Evolutionary conservation across 306 rosid genomes (phyloP).

Genomic region (Medicago truncatula): MtrunA17r5.0-ANR NC_053042.1:49649001-49649500

Average conservation of each 20-base stretch:
- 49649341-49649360: conserved; percentile 52
- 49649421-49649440: conserved; percentile 36
- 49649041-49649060: no score
- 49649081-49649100: no score
- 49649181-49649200: no score
- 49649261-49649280: conserved; percentile 50
- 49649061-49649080: no score
- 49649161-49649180: no score
- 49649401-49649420: neutral
- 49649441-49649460: conserved; percentile 29
- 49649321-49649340: conserved; percentile 51
- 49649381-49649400: conserved; percentile 13
- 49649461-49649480: conserved; percentile 30
- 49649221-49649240: conserved; percentile 12
- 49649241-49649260: conserved; percentile 49
- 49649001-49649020: no score
- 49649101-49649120: no score
- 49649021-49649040: no score
- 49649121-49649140: no score
- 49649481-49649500: conserved; percentile 33
- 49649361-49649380: conserved; percentile 18
- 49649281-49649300: conserved; percentile 70
- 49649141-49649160: no score
- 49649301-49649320: conserved; percentile 74
- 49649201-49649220: no score